A percentile compares a stretch with the other conserved stretches of the same genome.
These are phyloP conservation scores for Gossypium longicalyx DNA, from an alignment of 345 rosid species.

Conservation along the genomic window DNA sequence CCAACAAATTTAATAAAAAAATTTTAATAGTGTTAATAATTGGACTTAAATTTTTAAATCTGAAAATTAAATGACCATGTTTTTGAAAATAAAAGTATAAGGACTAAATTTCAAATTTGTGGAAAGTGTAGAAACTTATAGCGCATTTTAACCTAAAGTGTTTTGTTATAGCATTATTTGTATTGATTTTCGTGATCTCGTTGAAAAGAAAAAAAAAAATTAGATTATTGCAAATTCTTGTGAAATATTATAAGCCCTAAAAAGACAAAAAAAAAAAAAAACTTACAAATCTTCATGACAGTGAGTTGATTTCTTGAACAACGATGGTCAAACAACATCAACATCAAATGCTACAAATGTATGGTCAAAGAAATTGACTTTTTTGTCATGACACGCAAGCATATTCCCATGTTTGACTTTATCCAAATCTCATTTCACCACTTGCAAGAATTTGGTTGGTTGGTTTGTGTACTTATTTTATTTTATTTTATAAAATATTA, in stretches of 20 bases:
- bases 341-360: not conserved
- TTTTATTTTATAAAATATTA: no score
- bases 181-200: not conserved
- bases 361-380: not conserved
- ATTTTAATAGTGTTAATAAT: no score
- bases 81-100: no score
- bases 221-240: not conserved
- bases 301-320: not conserved
- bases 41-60: no score
- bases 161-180: no score
- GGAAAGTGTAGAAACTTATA: no score
- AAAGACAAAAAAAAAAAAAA: no score
- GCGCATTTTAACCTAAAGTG: no score
- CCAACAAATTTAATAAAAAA: no score
- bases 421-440: not conserved
- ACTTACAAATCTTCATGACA: not conserved
- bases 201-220: no score
- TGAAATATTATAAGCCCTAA: not conserved
- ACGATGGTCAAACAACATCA: not conserved
- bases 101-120: no score
- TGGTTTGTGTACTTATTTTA: not conserved
- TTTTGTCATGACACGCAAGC: not conserved
- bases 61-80: no score
- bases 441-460: not conserved
- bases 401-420: constrained; percentile 8